These are phyloP conservation scores for Geotrichum klebahnii DNA, from an alignment of 1,139 yeast species.

Conservation along the genomic window DNA sequence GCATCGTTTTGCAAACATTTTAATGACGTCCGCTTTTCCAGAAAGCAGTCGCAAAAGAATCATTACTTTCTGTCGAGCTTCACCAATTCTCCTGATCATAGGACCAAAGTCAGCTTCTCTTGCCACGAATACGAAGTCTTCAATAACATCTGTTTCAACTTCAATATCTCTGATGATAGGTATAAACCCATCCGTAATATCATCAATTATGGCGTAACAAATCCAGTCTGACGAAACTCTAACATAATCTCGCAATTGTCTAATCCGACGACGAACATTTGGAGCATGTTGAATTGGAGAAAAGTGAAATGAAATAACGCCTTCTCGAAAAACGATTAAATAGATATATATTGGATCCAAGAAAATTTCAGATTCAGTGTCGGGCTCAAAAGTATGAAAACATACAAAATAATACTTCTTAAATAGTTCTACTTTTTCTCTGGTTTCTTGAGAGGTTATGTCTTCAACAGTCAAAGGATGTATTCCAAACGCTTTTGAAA, in stretches of 20 bases:
- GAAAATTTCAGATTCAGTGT: conserved; percentile 62
- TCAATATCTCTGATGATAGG: conserved; percentile 85
- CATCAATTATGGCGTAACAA: conserved; percentile 89
- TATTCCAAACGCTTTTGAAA: conserved; percentile 85
- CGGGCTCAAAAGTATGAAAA: conserved; percentile 84
- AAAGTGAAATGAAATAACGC: conserved; percentile 80
- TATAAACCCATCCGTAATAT: conserved; percentile 88
- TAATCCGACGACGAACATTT: conserved; percentile 83
- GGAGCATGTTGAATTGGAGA: conserved; percentile 78
- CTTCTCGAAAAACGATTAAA: conserved; percentile 80
- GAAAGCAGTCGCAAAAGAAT: conserved; percentile 82
- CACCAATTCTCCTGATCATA: conserved; percentile 81
- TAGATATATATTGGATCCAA: conserved; percentile 85
- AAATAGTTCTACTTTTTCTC: conserved; percentile 92
- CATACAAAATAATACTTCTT: conserved; percentile 86
- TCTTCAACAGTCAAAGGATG: conserved; percentile 96
- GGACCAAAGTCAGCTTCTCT: conserved; percentile 55
- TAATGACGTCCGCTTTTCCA: conserved; percentile 95
- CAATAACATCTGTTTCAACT: conserved; percentile 87
- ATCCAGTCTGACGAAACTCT: conserved; percentile 89
- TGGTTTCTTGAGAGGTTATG: conserved; percentile 83
- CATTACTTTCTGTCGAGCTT: conserved; percentile 86
- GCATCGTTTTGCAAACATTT: conserved; percentile 95
- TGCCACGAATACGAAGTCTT: conserved; percentile 70
- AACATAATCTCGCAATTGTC: conserved; percentile 84